Evolutionary conservation across 352 stramenopile species (phyloP).

Genomic region (Pythium folliculosum): DNA sequence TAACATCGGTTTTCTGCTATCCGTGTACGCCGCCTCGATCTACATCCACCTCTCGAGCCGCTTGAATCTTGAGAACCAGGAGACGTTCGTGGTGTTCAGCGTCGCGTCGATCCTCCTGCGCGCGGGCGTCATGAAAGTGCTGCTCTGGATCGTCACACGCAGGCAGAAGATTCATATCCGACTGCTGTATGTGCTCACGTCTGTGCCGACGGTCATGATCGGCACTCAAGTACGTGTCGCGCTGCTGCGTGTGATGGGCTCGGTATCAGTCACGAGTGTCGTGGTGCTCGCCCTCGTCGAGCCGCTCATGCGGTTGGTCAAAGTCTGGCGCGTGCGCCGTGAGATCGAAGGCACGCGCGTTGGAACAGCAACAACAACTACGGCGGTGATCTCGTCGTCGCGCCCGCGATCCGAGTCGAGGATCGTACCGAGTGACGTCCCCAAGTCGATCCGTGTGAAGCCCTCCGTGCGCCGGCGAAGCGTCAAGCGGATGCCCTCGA

Average conservation of each 20-base stretch:
- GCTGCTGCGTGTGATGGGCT: conserved; percentile 10
- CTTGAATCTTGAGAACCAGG: background rate
- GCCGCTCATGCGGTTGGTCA: conserved; percentile 10
- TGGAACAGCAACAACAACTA: too few relatives aligned
- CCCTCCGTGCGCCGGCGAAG: too few relatives aligned
- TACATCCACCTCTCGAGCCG: conserved; percentile 26
- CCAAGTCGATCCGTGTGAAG: too few relatives aligned
- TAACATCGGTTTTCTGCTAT: background rate
- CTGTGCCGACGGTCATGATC: conserved; percentile 25
- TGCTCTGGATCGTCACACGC: background rate
- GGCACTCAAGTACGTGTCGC: conserved; percentile 19
- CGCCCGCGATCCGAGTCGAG: too few relatives aligned
- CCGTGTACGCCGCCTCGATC: conserved; percentile 7
- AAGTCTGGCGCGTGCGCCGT: conserved; percentile 12
- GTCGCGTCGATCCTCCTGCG: conserved; percentile 7
- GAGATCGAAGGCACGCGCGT: background rate
- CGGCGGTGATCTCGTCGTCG: too few relatives aligned
- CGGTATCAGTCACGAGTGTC: conserved; percentile 3
- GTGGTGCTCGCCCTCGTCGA: conserved; percentile 12
- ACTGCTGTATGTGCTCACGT: conserved; percentile 5
- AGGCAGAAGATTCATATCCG: background rate
- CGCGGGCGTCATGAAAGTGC: conserved; percentile 11
- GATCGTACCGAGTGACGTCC: too few relatives aligned
- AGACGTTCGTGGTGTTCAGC: conserved; percentile 12
- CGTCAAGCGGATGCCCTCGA: background rate